Conservation (phyloP, 139 green algal species). For the Closterium sp. region DNA sequence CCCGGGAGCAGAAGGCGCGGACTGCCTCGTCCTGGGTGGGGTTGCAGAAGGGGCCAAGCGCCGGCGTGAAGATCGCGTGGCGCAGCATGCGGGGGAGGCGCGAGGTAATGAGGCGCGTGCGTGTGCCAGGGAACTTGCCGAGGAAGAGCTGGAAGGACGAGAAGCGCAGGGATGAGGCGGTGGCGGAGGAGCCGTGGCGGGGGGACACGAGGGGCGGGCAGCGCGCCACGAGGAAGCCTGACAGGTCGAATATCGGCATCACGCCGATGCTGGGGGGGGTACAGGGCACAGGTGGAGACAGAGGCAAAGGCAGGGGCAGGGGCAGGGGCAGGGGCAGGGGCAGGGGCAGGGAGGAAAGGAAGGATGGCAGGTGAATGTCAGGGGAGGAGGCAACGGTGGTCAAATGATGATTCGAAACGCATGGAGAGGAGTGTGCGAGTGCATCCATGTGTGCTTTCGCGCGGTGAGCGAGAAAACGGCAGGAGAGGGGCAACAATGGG, state of each 20-base stretch:
- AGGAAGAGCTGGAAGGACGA: slow-evolving; percentile 3
- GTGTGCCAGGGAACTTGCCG: background rate
- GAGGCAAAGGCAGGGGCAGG: background rate
- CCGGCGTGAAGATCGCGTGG: background rate
- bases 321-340: background rate
- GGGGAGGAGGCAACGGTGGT: too few relatives aligned
- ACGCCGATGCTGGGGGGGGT: background rate
- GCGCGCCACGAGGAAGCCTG: background rate
- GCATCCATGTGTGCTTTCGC: too few relatives aligned
- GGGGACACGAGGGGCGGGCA: background rate
- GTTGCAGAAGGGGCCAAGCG: background rate
- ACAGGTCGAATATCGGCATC: slow-evolving; percentile 5
- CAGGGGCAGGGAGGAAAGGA: background rate
- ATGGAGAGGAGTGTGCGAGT: too few relatives aligned
- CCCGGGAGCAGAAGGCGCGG: background rate
- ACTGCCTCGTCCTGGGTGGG: background rate
- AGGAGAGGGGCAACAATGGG: background rate
- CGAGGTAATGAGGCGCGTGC: background rate
- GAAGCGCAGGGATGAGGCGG: background rate
- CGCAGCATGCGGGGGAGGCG: background rate
- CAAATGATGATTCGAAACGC: too few relatives aligned
- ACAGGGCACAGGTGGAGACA: background rate
- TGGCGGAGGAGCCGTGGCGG: background rate
- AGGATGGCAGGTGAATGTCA: background rate
- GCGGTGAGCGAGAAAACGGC: too few relatives aligned